A percentile compares a stretch with the other conserved stretches of the same genome.
Evolutionary conservation across 2,329 filamentous ascomycete genomes (phyloP).

Genomic region (Trichothecium roseum): DNA sequence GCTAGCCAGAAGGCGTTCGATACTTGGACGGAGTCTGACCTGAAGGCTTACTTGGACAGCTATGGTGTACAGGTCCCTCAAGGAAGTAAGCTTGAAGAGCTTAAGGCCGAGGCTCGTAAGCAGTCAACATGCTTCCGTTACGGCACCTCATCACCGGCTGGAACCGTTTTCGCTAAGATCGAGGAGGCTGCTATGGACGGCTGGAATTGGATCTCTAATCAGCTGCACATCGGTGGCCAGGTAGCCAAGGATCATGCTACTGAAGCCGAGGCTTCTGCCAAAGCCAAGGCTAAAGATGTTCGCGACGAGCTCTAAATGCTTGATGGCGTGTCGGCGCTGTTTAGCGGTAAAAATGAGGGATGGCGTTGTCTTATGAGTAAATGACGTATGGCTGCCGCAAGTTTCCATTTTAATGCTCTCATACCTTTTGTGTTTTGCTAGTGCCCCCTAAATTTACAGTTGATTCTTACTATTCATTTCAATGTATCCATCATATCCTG

Average conservation of each 20-base stretch:
- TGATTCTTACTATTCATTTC: too few relatives aligned
- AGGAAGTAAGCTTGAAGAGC: conserved; percentile 56
- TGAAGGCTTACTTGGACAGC: conserved; percentile 71
- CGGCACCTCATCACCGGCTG: conserved; percentile 56
- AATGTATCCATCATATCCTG: too few relatives aligned
- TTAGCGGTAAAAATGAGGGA: not conserved
- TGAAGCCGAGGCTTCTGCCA: conserved; percentile 19
- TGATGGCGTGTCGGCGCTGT: too few relatives aligned
- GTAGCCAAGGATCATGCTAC: conserved; percentile 36
- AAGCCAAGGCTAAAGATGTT: conserved; percentile 20
- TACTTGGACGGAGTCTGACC: conserved; percentile 60
- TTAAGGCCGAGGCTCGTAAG: conserved; percentile 60
- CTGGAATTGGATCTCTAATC: conserved; percentile 40
- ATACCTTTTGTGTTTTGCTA: too few relatives aligned
- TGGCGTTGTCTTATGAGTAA: not conserved
- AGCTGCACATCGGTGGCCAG: conserved; percentile 37
- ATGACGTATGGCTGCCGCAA: too few relatives aligned
- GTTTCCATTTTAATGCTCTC: too few relatives aligned
- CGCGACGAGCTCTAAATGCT: conserved; percentile 38
- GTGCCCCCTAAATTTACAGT: too few relatives aligned
- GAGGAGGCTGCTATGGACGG: conserved; percentile 34
- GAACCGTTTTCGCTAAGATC: conserved; percentile 56
- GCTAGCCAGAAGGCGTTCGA: conserved; percentile 61
- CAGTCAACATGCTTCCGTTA: conserved; percentile 70
- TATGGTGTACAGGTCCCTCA: conserved; percentile 63